Evolutionary conservation across 352 stramenopile genomes (phyloP).

Genomic region (Thalassiosira mediterranea): DNA sequence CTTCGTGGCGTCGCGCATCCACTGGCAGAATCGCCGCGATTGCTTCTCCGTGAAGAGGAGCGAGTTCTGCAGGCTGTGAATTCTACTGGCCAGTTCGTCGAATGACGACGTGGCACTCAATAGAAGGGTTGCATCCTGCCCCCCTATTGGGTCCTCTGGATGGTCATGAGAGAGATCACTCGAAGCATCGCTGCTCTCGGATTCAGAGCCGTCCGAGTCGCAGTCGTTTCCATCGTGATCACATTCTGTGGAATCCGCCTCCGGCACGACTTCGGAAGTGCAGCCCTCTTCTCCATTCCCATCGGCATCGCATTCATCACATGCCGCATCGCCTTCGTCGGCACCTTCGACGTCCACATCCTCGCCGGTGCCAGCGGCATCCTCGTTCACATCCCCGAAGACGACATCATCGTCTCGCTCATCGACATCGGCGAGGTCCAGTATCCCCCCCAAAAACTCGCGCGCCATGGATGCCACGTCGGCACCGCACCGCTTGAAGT

Average conservation of each 20-base stretch:
- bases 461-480: conserved; percentile 56
- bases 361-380: conserved; percentile 5
- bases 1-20: conserved; percentile 65
- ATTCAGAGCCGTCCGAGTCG: not conserved
- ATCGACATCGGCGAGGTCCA: conserved; percentile 15
- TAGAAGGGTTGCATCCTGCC: not conserved
- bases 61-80: not conserved
- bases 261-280: too few species aligned
- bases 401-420: not conserved
- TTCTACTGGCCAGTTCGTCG: not conserved
- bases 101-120: not conserved
- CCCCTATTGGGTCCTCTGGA: too few species aligned
- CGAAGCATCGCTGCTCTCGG: not conserved
- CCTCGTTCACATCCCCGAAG: not conserved
- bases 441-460: conserved; percentile 57
- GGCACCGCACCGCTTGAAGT: conserved; percentile 78
- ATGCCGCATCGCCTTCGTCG: not conserved
- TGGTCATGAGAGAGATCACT: not conserved
- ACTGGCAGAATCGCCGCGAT: conserved; percentile 54
- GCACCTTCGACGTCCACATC: not conserved
- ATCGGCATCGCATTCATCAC: not conserved
- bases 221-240: conserved; percentile 5
- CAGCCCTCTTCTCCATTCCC: too few species aligned
- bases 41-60: conserved; percentile 72
- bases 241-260: not conserved